phyloP scores from a whole-genome alignment of 495 filamentous ascomycete species.

The Aspergillus asperescens region DNA sequence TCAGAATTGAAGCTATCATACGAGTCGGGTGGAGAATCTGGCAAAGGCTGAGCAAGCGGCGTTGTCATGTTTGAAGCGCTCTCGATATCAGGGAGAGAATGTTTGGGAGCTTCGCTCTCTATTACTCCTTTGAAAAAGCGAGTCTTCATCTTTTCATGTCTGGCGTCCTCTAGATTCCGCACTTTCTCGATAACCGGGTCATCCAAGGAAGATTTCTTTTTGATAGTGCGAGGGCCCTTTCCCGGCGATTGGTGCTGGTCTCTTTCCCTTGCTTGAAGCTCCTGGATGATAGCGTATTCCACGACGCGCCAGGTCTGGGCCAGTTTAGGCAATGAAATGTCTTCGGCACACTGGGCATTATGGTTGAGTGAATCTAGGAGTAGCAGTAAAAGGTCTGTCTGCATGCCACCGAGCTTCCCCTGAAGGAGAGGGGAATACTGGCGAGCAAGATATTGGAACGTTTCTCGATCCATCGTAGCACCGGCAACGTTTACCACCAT shows the following conservation, averaged over 20 bases:
- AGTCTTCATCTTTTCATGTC: constrained; percentile 36
- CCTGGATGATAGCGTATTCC: constrained; percentile 54
- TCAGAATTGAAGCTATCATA: constrained; percentile 29
- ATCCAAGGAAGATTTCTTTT: constrained; percentile 34
- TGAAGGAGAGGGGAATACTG: constrained; percentile 49
- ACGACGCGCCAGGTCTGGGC: constrained; percentile 74
- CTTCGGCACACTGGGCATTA: constrained; percentile 59
- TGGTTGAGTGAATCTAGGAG: constrained; percentile 51
- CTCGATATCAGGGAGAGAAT: constrained; percentile 48
- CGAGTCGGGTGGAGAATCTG: constrained; percentile 40
- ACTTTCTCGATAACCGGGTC: constrained; percentile 23
- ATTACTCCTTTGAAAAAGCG: constrained; percentile 44
- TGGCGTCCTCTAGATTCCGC: constrained; percentile 32
- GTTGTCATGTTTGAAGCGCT: constrained; percentile 75
- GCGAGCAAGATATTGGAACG: constrained; percentile 56
- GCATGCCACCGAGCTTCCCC: constrained; percentile 16
- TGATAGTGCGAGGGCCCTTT: constrained; percentile 22
- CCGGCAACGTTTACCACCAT: constrained; percentile 56
- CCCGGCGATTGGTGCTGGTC: constrained; percentile 43
- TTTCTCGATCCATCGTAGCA: constrained; percentile 42
- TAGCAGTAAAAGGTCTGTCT: constrained; percentile 40
- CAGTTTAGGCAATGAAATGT: constrained; percentile 53
- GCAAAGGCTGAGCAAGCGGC: constrained; percentile 65
- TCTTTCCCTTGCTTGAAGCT: constrained; percentile 53
- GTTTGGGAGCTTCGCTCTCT: constrained; percentile 32